A percentile compares a stretch with the other conserved stretches of the same genome.
phyloP scores from a whole-genome alignment of 1,284 basidiomycete species.

The Tilletia walkeri region DNA sequence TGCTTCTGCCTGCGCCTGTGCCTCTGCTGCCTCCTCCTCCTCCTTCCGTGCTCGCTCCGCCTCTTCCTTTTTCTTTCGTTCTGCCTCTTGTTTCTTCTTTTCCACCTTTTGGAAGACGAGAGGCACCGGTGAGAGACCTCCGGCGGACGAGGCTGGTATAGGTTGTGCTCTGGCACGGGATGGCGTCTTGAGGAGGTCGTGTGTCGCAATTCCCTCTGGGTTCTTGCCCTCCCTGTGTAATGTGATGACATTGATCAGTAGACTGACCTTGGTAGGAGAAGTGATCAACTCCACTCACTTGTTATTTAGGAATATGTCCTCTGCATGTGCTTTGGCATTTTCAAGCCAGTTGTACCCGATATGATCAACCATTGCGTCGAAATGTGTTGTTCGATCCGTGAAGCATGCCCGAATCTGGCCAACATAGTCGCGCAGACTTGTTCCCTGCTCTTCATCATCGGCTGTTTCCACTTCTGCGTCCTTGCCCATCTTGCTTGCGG shows the following conservation, averaged over 20 bases:
- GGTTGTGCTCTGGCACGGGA: background rate
- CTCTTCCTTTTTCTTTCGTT: background rate
- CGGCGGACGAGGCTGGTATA: background rate
- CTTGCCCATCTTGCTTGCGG: too few species aligned
- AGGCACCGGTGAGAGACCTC: background rate
- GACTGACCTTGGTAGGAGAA: too few species aligned
- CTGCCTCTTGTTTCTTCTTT: background rate
- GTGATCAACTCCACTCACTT: background rate
- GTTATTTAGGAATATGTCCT: background rate
- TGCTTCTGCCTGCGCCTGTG: background rate
- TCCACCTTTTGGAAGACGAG: constrained; percentile 1
- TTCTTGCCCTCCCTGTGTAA: too few species aligned
- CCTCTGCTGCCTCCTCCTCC: background rate
- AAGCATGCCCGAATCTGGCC: too few species aligned
- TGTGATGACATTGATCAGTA: too few species aligned
- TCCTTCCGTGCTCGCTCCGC: background rate
- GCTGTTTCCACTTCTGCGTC: too few species aligned
- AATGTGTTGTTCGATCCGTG: too few species aligned
- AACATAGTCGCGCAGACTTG: too few species aligned
- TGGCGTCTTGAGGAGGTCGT: background rate
- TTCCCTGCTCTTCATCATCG: too few species aligned
- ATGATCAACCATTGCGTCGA: too few species aligned
- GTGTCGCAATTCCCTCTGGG: too few species aligned
- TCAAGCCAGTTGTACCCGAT: background rate
- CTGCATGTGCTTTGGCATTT: background rate